phyloP scores from a whole-genome alignment of 2,329 filamentous ascomycete species.

The Fusarium floridanum region DNA sequence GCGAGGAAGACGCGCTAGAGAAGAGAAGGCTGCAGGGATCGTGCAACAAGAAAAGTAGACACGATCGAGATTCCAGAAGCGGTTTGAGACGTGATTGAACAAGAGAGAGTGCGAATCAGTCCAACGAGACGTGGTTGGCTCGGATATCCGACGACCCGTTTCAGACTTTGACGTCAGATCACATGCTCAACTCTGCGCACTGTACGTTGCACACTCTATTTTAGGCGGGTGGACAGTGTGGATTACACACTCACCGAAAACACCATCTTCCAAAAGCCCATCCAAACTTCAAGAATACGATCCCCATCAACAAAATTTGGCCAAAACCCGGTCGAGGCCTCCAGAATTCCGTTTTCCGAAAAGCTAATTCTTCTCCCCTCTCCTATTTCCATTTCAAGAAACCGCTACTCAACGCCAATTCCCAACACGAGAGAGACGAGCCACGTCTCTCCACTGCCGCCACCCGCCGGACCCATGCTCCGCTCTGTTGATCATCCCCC shows the following conservation, averaged over 20 bases:
- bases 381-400: constrained; percentile 30
- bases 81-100: not conserved
- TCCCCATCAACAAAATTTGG: constrained; percentile 11
- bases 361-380: constrained; percentile 7
- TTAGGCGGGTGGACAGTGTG: constrained; percentile 24
- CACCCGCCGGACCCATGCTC: constrained; percentile 29
- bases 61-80: constrained; percentile 32
- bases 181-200: constrained; percentile 7
- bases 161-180: constrained; percentile 14
- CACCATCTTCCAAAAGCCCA: not conserved
- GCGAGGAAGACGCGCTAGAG: constrained; percentile 7
- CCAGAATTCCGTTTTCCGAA: not conserved
- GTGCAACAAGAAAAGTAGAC: constrained; percentile 23
- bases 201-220: constrained; percentile 5
- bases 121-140: constrained; percentile 29
- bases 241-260: not conserved
- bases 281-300: constrained; percentile 2
- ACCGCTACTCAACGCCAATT: not conserved
- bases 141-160: constrained; percentile 30
- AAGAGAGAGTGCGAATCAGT: constrained; percentile 8
- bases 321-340: not conserved
- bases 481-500: constrained; percentile 27
- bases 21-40: constrained; percentile 30
- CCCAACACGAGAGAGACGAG: constrained; percentile 27
- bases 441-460: constrained; percentile 18